A percentile compares a stretch with the other conserved stretches of the same genome.
phyloP scores from a whole-genome alignment of 1,139 yeast genomes.

The Candida tunisiensis region DNA sequence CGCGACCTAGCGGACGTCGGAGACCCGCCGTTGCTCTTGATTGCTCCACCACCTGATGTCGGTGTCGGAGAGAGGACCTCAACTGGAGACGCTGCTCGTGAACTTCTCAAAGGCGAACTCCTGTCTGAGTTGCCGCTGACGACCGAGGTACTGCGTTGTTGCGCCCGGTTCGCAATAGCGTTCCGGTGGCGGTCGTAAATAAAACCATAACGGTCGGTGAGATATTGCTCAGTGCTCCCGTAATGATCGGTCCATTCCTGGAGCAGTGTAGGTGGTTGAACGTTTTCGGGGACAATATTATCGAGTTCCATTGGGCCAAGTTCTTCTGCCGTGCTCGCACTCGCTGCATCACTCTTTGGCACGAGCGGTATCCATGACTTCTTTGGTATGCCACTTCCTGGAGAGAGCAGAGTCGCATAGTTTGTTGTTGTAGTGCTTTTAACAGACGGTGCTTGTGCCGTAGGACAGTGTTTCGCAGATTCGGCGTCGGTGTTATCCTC shows the following conservation, averaged over 20 bases:
- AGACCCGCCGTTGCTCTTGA: too few relatives aligned
- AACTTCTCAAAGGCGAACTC: too few relatives aligned
- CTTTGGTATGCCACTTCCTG: too few relatives aligned
- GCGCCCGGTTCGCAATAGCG: too few relatives aligned
- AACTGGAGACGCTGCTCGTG: too few relatives aligned
- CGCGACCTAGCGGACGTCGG: too few relatives aligned
- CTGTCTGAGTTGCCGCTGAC: too few relatives aligned
- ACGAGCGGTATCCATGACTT: too few relatives aligned
- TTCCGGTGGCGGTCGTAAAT: conserved; percentile 15
- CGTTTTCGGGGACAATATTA: conserved; percentile 20
- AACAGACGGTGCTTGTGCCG: neutral
- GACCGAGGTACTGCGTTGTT: conserved; percentile 3
- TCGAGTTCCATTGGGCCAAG: conserved; percentile 32
- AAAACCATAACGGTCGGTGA: conserved; percentile 36
- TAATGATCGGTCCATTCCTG: conserved; percentile 14
- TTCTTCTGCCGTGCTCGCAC: conserved; percentile 1
- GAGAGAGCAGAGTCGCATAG: neutral
- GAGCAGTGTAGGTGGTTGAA: conserved; percentile 20
- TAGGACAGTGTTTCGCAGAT: too few relatives aligned
- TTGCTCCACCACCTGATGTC: too few relatives aligned
- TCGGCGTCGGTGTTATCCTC: too few relatives aligned
- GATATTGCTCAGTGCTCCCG: conserved; percentile 12
- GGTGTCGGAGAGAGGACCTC: too few relatives aligned
- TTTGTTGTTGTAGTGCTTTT: neutral
- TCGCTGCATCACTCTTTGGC: neutral